Evolutionary conservation across 2,329 filamentous ascomycete species (phyloP).

Genomic region (Fusarium equiseti): DNA sequence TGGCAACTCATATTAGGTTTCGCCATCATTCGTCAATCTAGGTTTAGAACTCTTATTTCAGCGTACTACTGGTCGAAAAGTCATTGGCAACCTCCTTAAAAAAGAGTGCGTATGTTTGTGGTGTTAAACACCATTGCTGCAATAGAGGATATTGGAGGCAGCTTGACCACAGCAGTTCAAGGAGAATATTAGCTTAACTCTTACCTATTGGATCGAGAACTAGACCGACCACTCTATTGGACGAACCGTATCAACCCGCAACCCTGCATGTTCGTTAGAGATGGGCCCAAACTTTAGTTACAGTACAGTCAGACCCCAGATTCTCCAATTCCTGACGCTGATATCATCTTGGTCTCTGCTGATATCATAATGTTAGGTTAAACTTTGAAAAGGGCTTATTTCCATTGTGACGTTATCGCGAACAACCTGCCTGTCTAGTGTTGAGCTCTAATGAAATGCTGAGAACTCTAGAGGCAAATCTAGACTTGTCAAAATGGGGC

Average conservation of each 20-base stretch:
- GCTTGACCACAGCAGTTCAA: neutral
- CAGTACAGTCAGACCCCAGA: constrained; percentile 8
- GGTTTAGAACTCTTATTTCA: neutral
- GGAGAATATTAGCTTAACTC: neutral
- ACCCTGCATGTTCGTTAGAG: constrained; percentile 18
- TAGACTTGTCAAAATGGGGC: constrained; percentile 20
- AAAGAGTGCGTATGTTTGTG: neutral
- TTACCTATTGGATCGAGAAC: constrained; percentile 1
- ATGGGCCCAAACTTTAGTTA: constrained; percentile 3
- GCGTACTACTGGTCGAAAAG: neutral
- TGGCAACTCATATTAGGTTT: neutral
- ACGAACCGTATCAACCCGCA: constrained; percentile 12
- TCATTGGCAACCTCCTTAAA: neutral
- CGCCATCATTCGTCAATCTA: neutral
- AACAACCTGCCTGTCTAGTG: neutral
- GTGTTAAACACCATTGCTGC: neutral
- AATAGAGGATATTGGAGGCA: neutral
- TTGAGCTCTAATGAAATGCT: neutral
- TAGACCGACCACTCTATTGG: constrained; percentile 26
- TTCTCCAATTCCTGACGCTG: constrained; percentile 22
- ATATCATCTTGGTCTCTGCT: constrained; percentile 35
- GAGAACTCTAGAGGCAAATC: constrained; percentile 2
- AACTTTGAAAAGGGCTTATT: constrained; percentile 13
- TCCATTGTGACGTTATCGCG: constrained; percentile 1
- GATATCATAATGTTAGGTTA: constrained; percentile 29